A percentile compares a stretch with the other conserved stretches of the same genome.
Evolutionary conservation across 495 filamentous ascomycete genomes (phyloP).

Genomic region (Letharia columbiana): DNA sequence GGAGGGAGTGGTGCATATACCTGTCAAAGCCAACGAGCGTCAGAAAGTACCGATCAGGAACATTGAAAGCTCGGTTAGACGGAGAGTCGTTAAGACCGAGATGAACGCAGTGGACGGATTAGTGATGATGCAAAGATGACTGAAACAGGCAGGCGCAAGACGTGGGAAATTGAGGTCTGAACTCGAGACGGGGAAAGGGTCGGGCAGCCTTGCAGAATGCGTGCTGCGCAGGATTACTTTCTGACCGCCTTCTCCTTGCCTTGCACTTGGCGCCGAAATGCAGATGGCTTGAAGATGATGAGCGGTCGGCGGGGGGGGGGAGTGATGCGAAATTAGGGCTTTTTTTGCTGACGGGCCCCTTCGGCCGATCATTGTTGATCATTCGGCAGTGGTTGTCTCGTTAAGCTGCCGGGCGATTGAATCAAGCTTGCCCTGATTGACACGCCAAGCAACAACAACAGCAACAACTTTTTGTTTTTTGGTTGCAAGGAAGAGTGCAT

Average conservation of each 20-base stretch:
- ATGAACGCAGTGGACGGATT: background rate
- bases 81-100: background rate
- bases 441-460: background rate
- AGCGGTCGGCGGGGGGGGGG: constrained; percentile 15
- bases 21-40: constrained; percentile 36
- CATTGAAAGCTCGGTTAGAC: background rate
- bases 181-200: background rate
- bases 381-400: background rate
- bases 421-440: background rate
- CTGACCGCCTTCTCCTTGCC: background rate
- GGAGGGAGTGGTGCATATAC: constrained; percentile 64
- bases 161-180: constrained; percentile 12
- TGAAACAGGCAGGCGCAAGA: constrained; percentile 11
- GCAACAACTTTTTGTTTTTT: background rate
- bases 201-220: constrained; percentile 8
- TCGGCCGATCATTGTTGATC: constrained; percentile 12
- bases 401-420: constrained; percentile 18
- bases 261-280: background rate
- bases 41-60: constrained; percentile 19
- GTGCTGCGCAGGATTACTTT: background rate
- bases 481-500: background rate
- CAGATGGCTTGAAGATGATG: constrained; percentile 10
- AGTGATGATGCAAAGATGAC: constrained; percentile 4
- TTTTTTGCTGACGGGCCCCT: constrained; percentile 7
- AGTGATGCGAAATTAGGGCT: constrained; percentile 20